Base-by-base conservation (phyloP, 1,284 basidiomycete genomes). In the Ganoderma multipileum region DNA sequence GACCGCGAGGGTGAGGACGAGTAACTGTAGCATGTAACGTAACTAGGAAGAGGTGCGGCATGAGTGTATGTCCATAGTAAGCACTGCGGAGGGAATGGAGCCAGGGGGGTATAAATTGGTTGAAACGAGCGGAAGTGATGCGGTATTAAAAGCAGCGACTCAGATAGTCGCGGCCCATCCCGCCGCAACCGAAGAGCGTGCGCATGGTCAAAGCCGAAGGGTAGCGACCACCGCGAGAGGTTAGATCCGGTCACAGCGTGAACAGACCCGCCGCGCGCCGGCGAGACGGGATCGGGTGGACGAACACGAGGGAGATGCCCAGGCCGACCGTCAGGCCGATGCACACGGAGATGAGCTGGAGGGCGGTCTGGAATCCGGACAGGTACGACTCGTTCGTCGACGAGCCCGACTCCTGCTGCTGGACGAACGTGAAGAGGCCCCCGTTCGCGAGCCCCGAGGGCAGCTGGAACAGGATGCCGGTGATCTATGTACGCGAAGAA, bases 381-480 rank as follows among this genome's bases (percentile, higher is more conserved):
- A 88, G 73, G 76, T 92, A 92, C 4, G 88, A 85, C 0, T 81
- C 81, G 23, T 83, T 79, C n/a, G 83, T 83, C 2, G 80, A 81
- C 50, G 74, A 72, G 54, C 84, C 87, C 4, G 84, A 79, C 28
- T 88, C 84, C 70, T 86, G 83, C 73, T 86, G 81, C 60, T 85
- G 85, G 7, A 88, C 91, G 76, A 93, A 95, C 71, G 88, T 89
- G 73, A 96, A 85, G n/a, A 97, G 85, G 44, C 95, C 94, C 33
- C 93, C 92, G 67, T 90, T 93, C 7, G 91, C 90, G n/a, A 96
- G 85, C 65, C 95, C 95, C 14, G 92, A 93, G 0, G 95, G 95
- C 0, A 97, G 86, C 81, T 97, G 95, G 81, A 96, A 94, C 20
- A 96, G 83, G 66, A 96, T 94, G 60, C 94, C 93, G 0, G 91